Base-by-base conservation (phyloP, 495 filamentous ascomycete species). In the Schizothecium vesticola region DNA sequence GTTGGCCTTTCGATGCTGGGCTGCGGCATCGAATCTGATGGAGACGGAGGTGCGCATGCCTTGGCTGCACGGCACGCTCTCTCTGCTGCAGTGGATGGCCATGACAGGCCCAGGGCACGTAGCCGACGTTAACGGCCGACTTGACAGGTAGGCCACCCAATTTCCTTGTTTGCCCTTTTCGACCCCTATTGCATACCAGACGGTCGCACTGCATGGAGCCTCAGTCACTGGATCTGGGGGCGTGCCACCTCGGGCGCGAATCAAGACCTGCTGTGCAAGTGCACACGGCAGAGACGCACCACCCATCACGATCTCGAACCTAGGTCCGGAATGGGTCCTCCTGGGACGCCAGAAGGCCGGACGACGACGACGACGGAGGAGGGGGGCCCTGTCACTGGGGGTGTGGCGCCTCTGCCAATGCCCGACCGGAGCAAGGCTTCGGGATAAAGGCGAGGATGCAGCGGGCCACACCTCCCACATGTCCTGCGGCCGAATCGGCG, bases 1-100 rank as follows among this genome's bases (percentile, higher is more conserved):
- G 67, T 81, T 94, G 59, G 83, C 85, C 70, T 95, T 94, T 84
- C 86, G 84, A 74, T 74, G 89, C 25, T 93, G 87, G 85, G 82
- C 87, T 70, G 90, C 91, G 80, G 75, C 89, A 61, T 86, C 87
- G 65, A 86, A 85, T 72, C 80, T 94, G 36, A 71, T 92, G 74
- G 88, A 91, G 81, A 75, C 96, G 67, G 83, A 90, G 68, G 75
- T 77, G 67, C 88, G 91, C 77, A 94, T 96, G 91, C 93, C 93
- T 43, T 97, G 93, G 93, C 82, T 96, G 57, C 82, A 79, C 73
- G 92, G 91, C 72, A 76, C 86, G 64, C 72, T 93, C 43, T 87
- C 90, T 63, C 84, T 97, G 74, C 73, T 88, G 65, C 92, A 93
- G 79, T 88, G 90, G 82, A 83, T 86, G 68, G 82, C 87, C 73